Conservation (phyloP, 352 stramenopile species). For the Globisporangium recalcitrans region DNA sequence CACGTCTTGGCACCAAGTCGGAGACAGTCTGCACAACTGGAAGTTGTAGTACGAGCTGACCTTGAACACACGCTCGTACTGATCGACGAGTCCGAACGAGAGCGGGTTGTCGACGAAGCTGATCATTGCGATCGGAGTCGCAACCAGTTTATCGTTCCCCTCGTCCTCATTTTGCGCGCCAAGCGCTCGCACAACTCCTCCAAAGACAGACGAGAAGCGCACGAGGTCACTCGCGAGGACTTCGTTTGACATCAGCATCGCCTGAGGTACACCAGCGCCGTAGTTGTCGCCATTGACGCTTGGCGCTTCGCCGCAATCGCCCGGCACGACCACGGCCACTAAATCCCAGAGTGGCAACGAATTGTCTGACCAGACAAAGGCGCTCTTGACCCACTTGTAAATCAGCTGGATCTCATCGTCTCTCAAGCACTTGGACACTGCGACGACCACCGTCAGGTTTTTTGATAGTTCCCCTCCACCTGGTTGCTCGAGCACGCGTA, state of each 20-base stretch:
- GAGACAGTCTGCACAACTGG: constrained; percentile 13
- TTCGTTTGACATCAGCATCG: too few relatives aligned
- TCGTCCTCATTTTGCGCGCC: too few relatives aligned
- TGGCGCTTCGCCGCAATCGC: constrained; percentile 21
- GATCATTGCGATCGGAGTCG: constrained; percentile 7
- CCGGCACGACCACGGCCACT: constrained; percentile 20
- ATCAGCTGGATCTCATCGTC: constrained; percentile 28
- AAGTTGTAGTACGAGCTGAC: constrained; percentile 10
- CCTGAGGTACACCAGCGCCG: background rate
- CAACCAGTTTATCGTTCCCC: background rate
- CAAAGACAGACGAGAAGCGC: constrained; percentile 8
- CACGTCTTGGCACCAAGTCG: too few relatives aligned
- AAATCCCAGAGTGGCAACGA: background rate
- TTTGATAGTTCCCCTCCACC: constrained; percentile 6
- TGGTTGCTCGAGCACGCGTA: constrained; percentile 5
- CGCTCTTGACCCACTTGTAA: constrained; percentile 35
- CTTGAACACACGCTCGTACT: constrained; percentile 9
- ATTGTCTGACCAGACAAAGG: too few relatives aligned
- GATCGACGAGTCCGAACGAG: background rate
- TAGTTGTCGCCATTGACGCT: constrained; percentile 11
- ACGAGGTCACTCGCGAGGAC: constrained; percentile 7
- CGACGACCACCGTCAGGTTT: constrained; percentile 33
- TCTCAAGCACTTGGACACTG: constrained; percentile 54
- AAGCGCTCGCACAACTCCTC: background rate
- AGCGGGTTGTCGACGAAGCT: constrained; percentile 15